Evolutionary conservation across 306 rosid species (phyloP), one percentile per base, ranked within the genome.

Genomic region (Glycine soja): DNA sequence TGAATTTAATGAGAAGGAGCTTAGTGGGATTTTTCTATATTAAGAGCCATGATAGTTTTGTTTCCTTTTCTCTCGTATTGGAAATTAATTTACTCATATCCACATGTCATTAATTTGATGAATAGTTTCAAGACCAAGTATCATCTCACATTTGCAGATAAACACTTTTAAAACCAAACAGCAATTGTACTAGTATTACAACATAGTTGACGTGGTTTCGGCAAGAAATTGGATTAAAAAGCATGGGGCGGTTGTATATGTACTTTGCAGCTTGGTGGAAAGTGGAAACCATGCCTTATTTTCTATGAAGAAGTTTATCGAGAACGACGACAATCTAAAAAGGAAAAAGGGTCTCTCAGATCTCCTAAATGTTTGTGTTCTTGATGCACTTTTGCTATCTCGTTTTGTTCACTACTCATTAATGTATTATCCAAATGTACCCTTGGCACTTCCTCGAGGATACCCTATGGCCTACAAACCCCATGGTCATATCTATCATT

Each of bases 351-450:
- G 12, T 32, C 3, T 11, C 76, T 16, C 47, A 72, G 76, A 78
- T 78, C 80, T 78, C 65, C 77, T 72, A 72, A 53, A 72, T 72
- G 51, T 50, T 50, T n/a, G 77, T 36, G 77, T 72, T 36, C 15
- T 70, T 34, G 48, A 32, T 14, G 51, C 76, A 14, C 76, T 51
- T 72, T 48, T 70, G 18, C 6, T 34, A 45, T 5, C 15, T 16
- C 76, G 6, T 72, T 72, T 52, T 32, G 76, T 32, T 51, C 19
- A 52, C 36, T 13, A 30, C 45, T 63, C 69, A 34, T 64, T 61
- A 10, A 0, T 30, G 12, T 48, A 56, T 16, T n/a, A 19, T 46
- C 16, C 11, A 45, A 18, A 18, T 13, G 36, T 45, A 70, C 58
- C 57, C 40, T 45, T 19, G 43, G 11, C 58, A 70, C 58, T 48